These are phyloP conservation scores for Metrosideros polymorpha DNA, from an alignment of 441 rosid genomes.

Conservation along the genomic window DNA sequence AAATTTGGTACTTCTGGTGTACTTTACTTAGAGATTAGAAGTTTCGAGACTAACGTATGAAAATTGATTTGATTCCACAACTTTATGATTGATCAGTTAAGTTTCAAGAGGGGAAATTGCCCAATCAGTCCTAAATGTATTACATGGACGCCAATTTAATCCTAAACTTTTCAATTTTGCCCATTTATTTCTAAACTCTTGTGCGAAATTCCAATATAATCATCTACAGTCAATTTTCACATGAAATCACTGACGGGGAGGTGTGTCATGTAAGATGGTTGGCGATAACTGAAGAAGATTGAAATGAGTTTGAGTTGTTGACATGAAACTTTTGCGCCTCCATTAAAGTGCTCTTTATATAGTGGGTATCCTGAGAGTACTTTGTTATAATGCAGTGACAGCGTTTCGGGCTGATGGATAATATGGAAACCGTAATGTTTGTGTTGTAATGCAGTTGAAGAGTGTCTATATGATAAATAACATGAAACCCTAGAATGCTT, in stretches of 20 bases:
- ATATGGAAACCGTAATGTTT: neutral
- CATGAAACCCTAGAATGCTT: neutral
- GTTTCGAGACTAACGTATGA: neutral
- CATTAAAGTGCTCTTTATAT: neutral
- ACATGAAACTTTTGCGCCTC: neutral
- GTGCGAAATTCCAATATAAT: rapidly evolving
- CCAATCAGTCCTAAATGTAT: neutral
- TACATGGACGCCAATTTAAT: neutral
- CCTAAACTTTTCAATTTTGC: neutral
- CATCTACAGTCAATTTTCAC: rapidly evolving
- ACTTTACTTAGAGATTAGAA: neutral
- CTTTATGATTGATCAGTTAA: neutral
- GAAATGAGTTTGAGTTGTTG: neutral
- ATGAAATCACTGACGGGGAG: rapidly evolving
- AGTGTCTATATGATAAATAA: neutral
- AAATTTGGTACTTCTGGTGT: no score
- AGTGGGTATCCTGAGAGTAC: neutral
- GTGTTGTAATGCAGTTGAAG: neutral
- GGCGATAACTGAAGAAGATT: neutral
- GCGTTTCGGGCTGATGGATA: neutral
- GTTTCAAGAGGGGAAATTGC: neutral
- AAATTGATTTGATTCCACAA: neutral
- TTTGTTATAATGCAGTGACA: neutral
- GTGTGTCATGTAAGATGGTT: neutral
- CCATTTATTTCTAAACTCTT: neutral